Evolutionary conservation across 106 monocot genomes (phyloP).

Genomic region (Dioscorea alata): DNA sequence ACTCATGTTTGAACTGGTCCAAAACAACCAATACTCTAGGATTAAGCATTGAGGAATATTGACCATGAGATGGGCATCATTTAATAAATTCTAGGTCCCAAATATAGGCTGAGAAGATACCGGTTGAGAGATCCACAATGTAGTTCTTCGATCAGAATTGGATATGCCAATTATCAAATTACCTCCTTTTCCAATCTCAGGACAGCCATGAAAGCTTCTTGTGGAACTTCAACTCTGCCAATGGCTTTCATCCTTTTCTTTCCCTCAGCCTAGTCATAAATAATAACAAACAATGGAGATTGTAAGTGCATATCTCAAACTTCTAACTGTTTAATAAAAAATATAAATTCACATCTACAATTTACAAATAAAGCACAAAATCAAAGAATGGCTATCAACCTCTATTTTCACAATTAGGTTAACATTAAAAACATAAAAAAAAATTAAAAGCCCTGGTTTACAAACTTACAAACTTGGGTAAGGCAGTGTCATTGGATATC

Average conservation of each 20-base stretch:
- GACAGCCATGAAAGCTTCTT: slow-evolving; percentile 98
- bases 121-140: no score
- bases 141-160: background rate
- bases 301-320: background rate
- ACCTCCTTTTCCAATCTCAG: slow-evolving; percentile 91
- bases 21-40: no score
- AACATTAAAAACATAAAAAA: background rate
- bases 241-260: slow-evolving; percentile 98
- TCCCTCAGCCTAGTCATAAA: slow-evolving; percentile 66
- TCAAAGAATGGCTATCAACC: background rate
- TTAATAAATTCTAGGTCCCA: no score
- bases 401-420: background rate
- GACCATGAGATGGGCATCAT: no score
- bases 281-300: background rate
- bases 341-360: background rate
- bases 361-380: background rate
- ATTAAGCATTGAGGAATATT: no score
- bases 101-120: no score
- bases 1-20: no score
- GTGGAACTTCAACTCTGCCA: slow-evolving; percentile 97
- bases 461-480: background rate
- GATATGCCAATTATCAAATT: slow-evolving; percentile 21
- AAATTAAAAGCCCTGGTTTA: background rate
- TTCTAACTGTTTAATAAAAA: background rate
- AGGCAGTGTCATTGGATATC: no score